Conservation (phyloP, 1,284 basidiomycete genomes). For the Coniferiporia weirii region DNA sequence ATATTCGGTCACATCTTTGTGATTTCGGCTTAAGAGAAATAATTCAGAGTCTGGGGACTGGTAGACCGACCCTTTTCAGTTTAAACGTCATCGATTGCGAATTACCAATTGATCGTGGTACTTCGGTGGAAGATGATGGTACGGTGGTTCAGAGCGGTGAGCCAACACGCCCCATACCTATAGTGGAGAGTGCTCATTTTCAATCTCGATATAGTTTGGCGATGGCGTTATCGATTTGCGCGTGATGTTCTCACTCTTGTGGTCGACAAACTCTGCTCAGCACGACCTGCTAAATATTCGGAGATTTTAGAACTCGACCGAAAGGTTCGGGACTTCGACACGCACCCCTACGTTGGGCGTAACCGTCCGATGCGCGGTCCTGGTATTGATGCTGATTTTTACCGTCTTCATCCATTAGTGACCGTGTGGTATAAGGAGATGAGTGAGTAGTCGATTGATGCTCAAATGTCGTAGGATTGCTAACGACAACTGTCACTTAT, state of each 20-base stretch:
- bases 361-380: background rate
- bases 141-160: slow-evolving; percentile 1
- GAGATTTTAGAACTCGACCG: slow-evolving; percentile 19
- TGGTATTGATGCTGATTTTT: background rate
- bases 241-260: slow-evolving; percentile 12
- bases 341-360: background rate
- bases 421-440: slow-evolving; percentile 9
- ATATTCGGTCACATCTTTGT: background rate
- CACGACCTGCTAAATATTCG: slow-evolving; percentile 16
- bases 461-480: background rate
- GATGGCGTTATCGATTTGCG: slow-evolving; percentile 18
- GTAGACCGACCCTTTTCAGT: slow-evolving; percentile 9
- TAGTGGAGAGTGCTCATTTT: background rate
- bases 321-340: slow-evolving; percentile 16
- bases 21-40: background rate
- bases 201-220: slow-evolving; percentile 10
- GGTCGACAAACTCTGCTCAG: slow-evolving; percentile 9
- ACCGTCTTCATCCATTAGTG: slow-evolving; percentile 2
- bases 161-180: background rate
- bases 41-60: slow-evolving; percentile 7
- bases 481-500: background rate
- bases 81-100: slow-evolving; percentile 8
- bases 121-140: background rate
- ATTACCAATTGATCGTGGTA: slow-evolving; percentile 10
- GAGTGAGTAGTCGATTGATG: slow-evolving; percentile 3